phyloP scores from a whole-genome alignment of 2,329 filamentous ascomycete species.

The Fusarium proliferatum region DNA sequence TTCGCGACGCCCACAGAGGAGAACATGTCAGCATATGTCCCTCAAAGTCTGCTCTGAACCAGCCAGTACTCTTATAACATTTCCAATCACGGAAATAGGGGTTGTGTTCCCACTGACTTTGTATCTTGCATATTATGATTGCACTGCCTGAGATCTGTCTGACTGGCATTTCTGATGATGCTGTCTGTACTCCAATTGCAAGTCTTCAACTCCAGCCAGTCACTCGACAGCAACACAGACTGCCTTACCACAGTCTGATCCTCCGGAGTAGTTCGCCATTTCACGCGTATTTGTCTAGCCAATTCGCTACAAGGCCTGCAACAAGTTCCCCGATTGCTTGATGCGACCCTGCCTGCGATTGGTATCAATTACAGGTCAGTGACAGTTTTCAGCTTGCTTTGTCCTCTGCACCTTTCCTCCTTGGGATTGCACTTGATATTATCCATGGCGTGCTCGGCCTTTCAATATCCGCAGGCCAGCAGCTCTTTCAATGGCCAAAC shows the following conservation, averaged over 20 bases:
- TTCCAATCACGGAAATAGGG: constrained; percentile 13
- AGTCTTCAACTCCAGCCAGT: neutral
- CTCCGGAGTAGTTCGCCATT: constrained; percentile 20
- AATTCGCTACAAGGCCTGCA: constrained; percentile 17
- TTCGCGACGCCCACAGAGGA: constrained; percentile 16
- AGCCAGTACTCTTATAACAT: neutral
- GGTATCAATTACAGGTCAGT: constrained; percentile 6
- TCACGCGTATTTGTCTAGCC: constrained; percentile 20
- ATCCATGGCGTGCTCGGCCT: constrained; percentile 32
- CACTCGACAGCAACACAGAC: constrained; percentile 8
- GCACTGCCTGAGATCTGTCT: constrained; percentile 44
- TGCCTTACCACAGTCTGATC: neutral
- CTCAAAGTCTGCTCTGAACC: neutral
- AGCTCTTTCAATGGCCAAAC: constrained; percentile 11
- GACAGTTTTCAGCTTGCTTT: constrained; percentile 41
- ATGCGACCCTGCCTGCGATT: constrained; percentile 1
- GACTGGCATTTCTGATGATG: constrained; percentile 23
- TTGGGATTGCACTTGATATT: constrained; percentile 27
- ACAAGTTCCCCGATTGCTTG: constrained; percentile 8
- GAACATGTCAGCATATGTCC: constrained; percentile 5
- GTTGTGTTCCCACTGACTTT: constrained; percentile 38
- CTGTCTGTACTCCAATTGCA: constrained; percentile 3
- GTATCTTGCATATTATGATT: constrained; percentile 43
- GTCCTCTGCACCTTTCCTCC: constrained; percentile 40
- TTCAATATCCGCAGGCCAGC: constrained; percentile 26